Conservation (phyloP, 2,329 filamentous ascomycete species). For the Xylariales sp. region DNA sequence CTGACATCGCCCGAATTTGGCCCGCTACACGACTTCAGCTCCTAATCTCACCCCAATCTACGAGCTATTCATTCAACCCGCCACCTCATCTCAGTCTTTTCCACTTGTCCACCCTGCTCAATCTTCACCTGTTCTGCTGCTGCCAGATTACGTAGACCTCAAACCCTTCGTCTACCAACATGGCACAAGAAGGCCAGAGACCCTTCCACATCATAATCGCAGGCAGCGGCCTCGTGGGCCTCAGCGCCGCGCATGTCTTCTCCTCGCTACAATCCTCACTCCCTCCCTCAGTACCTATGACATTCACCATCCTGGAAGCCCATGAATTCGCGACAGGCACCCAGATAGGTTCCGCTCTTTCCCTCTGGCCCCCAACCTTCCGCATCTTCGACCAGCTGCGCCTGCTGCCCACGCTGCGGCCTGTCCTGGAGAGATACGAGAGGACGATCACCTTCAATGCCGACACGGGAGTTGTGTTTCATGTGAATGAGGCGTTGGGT, state of each 20-base stretch:
- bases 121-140: no score
- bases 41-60: no score
- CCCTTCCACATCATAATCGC: conserved; percentile 7
- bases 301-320: conserved; percentile 4
- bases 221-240: conserved; percentile 6
- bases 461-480: background rate
- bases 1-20: no score
- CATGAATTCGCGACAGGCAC: conserved; percentile 2
- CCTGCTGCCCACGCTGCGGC: background rate
- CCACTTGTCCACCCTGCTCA: no score
- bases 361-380: background rate
- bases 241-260: conserved; percentile 7
- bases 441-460: background rate
- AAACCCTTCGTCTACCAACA: no score
- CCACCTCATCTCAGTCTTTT: no score
- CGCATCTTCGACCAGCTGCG: conserved; percentile 7
- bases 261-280: background rate
- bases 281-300: background rate
- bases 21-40: no score
- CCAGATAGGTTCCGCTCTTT: conserved; percentile 2
- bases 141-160: no score
- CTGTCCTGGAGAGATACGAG: background rate
- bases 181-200: background rate
- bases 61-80: no score
- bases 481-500: background rate